A percentile compares a stretch with the other conserved stretches of the same genome.
Evolutionary conservation across 495 filamentous ascomycete genomes (phyloP).

Genomic region (Penicillium flavigenum): DNA sequence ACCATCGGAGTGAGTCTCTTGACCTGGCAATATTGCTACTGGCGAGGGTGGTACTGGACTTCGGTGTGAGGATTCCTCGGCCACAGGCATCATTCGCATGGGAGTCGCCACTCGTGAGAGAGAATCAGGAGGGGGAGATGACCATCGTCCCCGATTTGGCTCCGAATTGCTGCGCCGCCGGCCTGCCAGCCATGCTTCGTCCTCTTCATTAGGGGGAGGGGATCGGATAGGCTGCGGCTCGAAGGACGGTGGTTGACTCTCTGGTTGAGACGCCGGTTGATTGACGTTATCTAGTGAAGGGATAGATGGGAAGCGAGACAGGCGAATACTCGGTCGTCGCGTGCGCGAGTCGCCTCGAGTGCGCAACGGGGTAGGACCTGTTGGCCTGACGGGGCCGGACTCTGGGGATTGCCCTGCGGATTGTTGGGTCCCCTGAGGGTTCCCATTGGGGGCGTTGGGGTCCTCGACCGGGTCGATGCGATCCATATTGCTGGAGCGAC

Average conservation of each 20-base stretch:
- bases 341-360: conserved; percentile 25
- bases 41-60: conserved; percentile 18
- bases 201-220: conserved; percentile 26
- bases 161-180: conserved; percentile 50
- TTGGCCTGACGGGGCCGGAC: conserved; percentile 11
- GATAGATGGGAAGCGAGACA: conserved; percentile 37
- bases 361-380: conserved; percentile 15
- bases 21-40: neutral
- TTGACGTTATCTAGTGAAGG: conserved; percentile 23
- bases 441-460: conserved; percentile 11
- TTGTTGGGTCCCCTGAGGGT: conserved; percentile 17
- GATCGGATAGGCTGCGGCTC: conserved; percentile 20
- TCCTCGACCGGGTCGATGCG: conserved; percentile 41
- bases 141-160: conserved; percentile 43
- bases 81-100: conserved; percentile 38
- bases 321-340: conserved; percentile 43
- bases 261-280: conserved; percentile 7
- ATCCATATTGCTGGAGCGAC: conserved; percentile 35
- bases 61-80: conserved; percentile 37
- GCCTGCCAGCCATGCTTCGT: conserved; percentile 32
- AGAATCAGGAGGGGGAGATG: conserved; percentile 31
- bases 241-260: conserved; percentile 8
- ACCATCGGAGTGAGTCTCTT: conserved; percentile 3
- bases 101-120: conserved; percentile 36
- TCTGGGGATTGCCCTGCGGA: conserved; percentile 14